Conservation (phyloP, 192 early-diverging fungal species). For the Allomyces macrogynus region DNA sequence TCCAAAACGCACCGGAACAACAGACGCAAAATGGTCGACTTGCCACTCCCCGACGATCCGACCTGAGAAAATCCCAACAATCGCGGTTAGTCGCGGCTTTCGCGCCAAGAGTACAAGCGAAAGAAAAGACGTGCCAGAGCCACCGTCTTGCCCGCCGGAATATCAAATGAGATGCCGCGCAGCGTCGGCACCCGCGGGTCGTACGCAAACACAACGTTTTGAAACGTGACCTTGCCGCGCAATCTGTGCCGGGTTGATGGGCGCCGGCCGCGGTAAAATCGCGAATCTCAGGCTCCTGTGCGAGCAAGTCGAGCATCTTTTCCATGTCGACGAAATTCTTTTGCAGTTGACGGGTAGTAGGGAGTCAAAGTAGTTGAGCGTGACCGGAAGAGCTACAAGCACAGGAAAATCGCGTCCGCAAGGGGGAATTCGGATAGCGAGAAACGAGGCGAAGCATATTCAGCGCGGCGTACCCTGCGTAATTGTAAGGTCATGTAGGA, state of each 20-base stretch:
- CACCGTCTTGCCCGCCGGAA: constrained; percentile 48
- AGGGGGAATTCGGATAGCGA: neutral
- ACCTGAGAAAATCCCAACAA: constrained; percentile 3
- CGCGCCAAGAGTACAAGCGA: neutral
- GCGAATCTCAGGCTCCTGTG: constrained; percentile 36
- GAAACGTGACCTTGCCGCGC: constrained; percentile 19
- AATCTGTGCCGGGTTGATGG: constrained; percentile 12
- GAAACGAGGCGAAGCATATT: constrained; percentile 1
- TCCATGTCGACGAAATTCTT: constrained; percentile 94
- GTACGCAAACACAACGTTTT: constrained; percentile 48
- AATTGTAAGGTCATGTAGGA: constrained; percentile 71
- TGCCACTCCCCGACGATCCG: constrained; percentile 26
- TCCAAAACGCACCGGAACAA: constrained; percentile 33
- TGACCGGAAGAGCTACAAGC: constrained; percentile 2
- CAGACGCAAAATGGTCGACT: constrained; percentile 54
- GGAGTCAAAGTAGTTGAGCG: constrained; percentile 69
- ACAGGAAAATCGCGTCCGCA: neutral
- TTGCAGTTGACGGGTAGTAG: constrained; percentile 86
- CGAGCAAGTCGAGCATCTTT: constrained; percentile 75
- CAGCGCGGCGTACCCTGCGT: constrained; percentile 77
- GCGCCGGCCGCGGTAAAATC: constrained; percentile 38
- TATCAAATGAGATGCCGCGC: constrained; percentile 42
- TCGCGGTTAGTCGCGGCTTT: no score
- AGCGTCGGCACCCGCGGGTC: constrained; percentile 53
- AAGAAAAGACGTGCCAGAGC: constrained; percentile 51